phyloP scores from a whole-genome alignment of 495 filamentous ascomycete genomes.

The Penicillium herquei region DNA sequence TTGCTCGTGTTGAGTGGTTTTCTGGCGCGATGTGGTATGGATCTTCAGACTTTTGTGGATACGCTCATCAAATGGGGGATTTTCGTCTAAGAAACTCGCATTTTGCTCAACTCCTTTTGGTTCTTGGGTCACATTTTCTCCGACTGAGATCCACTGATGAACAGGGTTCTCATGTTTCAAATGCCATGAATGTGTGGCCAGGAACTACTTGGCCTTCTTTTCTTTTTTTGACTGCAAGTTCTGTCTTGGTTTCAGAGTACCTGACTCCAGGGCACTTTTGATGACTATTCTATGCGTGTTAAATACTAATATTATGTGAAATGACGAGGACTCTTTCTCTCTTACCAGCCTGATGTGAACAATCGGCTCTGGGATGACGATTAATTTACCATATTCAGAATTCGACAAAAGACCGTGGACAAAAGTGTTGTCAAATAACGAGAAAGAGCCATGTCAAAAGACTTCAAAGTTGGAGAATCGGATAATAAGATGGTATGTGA shows the following conservation, averaged over 20 bases:
- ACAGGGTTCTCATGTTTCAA: too few relatives aligned
- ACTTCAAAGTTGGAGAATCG: too few relatives aligned
- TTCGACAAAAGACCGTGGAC: neutral
- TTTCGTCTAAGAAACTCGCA: neutral
- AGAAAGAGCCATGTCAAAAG: too few relatives aligned
- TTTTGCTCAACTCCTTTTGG: neutral
- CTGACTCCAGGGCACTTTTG: too few relatives aligned
- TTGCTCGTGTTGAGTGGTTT: neutral
- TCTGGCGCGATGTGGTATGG: neutral
- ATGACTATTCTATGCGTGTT: too few relatives aligned
- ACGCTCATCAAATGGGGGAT: neutral
- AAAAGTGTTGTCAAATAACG: neutral
- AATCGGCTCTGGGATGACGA: too few relatives aligned
- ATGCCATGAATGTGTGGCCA: neutral
- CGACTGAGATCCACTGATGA: neutral
- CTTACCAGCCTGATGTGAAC: too few relatives aligned
- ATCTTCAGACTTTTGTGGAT: neutral
- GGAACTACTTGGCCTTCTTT: neutral
- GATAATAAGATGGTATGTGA: neutral
- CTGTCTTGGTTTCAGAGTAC: neutral
- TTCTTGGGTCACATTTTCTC: neutral
- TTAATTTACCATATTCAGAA: too few relatives aligned
- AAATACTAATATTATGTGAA: too few relatives aligned
- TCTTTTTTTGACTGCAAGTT: neutral
- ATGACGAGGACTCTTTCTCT: too few relatives aligned